Base-by-base conservation (phyloP, 2,329 filamentous ascomycete species). In the Arthrinium puccinioides region DNA sequence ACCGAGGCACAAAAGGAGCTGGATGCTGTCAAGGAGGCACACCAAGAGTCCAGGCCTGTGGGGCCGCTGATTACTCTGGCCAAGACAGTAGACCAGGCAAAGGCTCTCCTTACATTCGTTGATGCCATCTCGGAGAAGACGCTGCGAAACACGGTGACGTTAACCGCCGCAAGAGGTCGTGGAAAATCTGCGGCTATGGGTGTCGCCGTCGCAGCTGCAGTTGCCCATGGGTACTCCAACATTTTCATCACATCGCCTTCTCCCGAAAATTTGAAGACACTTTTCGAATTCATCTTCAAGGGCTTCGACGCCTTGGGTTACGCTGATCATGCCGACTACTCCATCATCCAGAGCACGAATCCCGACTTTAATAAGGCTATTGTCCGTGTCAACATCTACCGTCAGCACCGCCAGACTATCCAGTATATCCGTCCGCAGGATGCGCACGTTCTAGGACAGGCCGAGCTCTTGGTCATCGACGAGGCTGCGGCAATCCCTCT, bases 341-440 rank as follows among this genome's bases (percentile, higher is more conserved):
- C 88, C 37, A 97, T 98, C 49, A 88, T 97, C 40, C 92, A 98
- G 56, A 96, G 89, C 2, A 97, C 90, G 4, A 96, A 98, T 60
- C 90, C 92, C 1, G 90, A 96, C 49, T 96, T 97, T 69, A 96
- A 97, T 72, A 98, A 98, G 67, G 92, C 92, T 4, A 94, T 98
- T 55, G 92, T 98, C 15, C 76, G 92, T 36, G 92, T 98, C 47
- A 97, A 98, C 63, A 81, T 98, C 33, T 88, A 97, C 66, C 75
- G 89, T 45, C 83, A 94, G 53, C 92, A 98, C 64, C 80, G 92
- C 30, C 92, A 98, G 63, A 97, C 92, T 0, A 98, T 98, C 33
- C 92, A 98, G 61, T 98, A 98, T 58, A 96, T 98, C 47, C 84
- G 94, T 48, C 94, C 92, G 0, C 88, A 98, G 62, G 92, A 98